phyloP scores from a whole-genome alignment of 2,329 filamentous ascomycete genomes.

The Aspergillus carbonarius region DNA sequence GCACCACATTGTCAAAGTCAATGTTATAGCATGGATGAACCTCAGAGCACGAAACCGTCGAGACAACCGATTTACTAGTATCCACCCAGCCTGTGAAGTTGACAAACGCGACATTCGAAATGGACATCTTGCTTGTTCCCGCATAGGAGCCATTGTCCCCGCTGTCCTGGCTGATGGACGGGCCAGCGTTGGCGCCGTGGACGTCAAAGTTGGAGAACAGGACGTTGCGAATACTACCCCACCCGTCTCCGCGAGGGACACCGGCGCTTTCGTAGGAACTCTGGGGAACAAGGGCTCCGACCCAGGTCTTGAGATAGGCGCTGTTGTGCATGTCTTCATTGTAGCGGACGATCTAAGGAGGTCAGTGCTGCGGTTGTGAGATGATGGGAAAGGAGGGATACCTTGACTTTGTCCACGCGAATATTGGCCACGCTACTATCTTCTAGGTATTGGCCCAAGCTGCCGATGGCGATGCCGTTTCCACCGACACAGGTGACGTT shows the following conservation, averaged over 20 bases:
- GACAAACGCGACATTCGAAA: conserved; percentile 51
- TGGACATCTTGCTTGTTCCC: conserved; percentile 53
- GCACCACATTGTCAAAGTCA: conserved; percentile 43
- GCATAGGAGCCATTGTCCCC: conserved; percentile 51
- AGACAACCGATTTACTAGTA: conserved; percentile 34
- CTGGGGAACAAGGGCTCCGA: conserved; percentile 50
- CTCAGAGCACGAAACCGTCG: conserved; percentile 49
- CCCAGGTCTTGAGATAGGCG: conserved; percentile 59
- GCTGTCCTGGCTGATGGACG: conserved; percentile 49
- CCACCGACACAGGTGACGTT: conserved; percentile 57
- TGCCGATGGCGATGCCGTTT: conserved; percentile 54
- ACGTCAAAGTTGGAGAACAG: conserved; percentile 54
- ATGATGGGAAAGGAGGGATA: not conserved
- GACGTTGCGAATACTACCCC: conserved; percentile 54
- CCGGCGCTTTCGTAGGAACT: conserved; percentile 50
- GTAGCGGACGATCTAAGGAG: conserved; percentile 39
- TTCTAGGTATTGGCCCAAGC: conserved; percentile 56
- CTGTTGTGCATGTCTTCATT: conserved; percentile 50
- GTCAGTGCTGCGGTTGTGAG: not conserved
- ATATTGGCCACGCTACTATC: conserved; percentile 54
- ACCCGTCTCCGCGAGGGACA: conserved; percentile 53
- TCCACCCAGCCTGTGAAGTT: conserved; percentile 53
- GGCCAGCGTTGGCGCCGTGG: conserved; percentile 46
- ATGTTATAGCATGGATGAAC: conserved; percentile 55
- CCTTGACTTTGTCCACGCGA: conserved; percentile 46